Conservation (phyloP, 2,329 filamentous ascomycete species). For the Alternaria tenuissima region DNA sequence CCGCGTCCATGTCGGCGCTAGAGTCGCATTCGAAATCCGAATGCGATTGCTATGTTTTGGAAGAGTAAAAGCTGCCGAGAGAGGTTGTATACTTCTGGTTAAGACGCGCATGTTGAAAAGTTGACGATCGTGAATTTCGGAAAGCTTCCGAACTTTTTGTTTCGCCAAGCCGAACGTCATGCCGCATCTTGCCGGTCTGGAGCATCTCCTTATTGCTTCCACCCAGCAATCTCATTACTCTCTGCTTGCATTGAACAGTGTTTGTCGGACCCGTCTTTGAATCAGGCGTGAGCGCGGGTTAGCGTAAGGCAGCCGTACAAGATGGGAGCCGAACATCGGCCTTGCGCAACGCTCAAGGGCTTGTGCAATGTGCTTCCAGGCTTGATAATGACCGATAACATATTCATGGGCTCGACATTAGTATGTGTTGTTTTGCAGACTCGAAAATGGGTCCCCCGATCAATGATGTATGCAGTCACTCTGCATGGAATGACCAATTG, state of each 20-base stretch:
- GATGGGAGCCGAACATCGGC: no score
- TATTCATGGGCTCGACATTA: neutral
- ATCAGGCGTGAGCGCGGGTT: neutral
- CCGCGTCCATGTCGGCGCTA: conserved; percentile 31
- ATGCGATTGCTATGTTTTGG: conserved; percentile 22
- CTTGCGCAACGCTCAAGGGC: no score
- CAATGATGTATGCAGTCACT: neutral
- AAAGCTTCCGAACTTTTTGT: conserved; percentile 22
- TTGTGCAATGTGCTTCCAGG: no score
- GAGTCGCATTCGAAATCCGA: neutral
- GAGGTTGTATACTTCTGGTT: conserved; percentile 20
- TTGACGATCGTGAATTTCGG: conserved; percentile 9
- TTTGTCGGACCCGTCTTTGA: neutral
- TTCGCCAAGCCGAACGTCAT: conserved; percentile 25
- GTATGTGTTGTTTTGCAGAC: neutral
- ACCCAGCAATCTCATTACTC: no score
- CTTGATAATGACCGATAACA: no score
- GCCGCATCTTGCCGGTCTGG: conserved; percentile 7
- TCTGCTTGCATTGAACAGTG: neutral
- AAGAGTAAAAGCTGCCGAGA: conserved; percentile 20
- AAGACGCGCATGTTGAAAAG: conserved; percentile 29
- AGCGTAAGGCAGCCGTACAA: no score
- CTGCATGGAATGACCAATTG: no score
- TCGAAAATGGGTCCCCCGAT: no score
- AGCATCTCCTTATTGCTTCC: no score